Conservation (phyloP, 2,329 filamentous ascomycete genomes). For the Helicocarpus griseus region DNA sequence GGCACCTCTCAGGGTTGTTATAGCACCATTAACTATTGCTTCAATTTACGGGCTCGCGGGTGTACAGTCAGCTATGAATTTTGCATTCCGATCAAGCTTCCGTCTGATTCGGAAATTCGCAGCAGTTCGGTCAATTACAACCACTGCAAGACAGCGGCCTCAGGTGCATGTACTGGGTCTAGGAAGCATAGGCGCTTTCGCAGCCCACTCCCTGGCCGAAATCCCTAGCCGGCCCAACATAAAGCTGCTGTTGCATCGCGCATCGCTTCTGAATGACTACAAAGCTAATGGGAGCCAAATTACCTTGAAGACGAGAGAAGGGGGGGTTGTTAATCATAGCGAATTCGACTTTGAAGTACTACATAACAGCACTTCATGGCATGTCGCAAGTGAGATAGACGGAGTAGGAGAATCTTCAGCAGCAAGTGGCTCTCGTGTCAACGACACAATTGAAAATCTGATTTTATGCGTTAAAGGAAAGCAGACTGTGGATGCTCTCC, state of each 20-base stretch:
- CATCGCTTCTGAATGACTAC: conserved; percentile 27
- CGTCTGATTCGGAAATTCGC: neutral
- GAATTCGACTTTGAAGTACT: neutral
- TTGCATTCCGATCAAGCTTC: neutral
- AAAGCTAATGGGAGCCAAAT: conserved; percentile 22
- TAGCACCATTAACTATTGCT: no score
- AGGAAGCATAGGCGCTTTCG: conserved; percentile 71
- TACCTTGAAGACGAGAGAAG: conserved; percentile 27
- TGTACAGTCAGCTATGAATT: neutral
- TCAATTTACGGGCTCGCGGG: no score
- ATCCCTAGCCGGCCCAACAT: conserved; percentile 57
- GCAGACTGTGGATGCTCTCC: conserved; percentile 55
- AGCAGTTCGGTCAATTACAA: neutral
- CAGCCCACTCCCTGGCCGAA: conserved; percentile 61
- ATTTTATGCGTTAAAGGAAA: conserved; percentile 70
- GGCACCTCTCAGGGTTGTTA: no score
- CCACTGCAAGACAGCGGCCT: neutral
- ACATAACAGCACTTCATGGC: neutral
- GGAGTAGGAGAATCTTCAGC: neutral
- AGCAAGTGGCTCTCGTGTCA: conserved; percentile 17
- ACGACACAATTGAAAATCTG: conserved; percentile 57
- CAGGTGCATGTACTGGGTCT: conserved; percentile 68
- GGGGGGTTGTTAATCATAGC: neutral
- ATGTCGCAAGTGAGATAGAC: neutral
- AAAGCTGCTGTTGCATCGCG: conserved; percentile 65